Conservation (phyloP, 2,329 filamentous ascomycete species). For the Stachybotrys chartarum region DNA sequence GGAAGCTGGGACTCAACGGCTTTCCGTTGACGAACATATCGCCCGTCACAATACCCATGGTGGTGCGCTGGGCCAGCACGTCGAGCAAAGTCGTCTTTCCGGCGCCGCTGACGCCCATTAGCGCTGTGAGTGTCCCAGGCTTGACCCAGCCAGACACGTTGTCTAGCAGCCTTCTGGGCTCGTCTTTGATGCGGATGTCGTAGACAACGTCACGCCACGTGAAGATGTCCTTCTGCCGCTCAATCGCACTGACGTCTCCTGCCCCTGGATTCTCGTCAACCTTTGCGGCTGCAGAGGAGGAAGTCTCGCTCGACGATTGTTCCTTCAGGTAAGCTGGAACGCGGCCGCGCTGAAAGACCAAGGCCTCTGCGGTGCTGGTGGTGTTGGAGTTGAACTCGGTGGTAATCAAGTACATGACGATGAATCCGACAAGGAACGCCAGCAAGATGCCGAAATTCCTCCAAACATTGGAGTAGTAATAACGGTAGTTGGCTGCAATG, state of each 20-base stretch:
- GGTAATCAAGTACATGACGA: constrained; percentile 2
- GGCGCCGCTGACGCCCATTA: constrained; percentile 55
- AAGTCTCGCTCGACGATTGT: not conserved
- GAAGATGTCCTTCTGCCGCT: constrained; percentile 54
- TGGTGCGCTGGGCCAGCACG: constrained; percentile 40
- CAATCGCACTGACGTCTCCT: constrained; percentile 20
- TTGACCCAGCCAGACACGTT: constrained; percentile 84
- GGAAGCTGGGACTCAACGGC: constrained; percentile 48
- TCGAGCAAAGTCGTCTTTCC: constrained; percentile 37
- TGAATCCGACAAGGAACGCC: constrained; percentile 1
- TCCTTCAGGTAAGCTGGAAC: constrained; percentile 21
- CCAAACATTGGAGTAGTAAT: constrained; percentile 23
- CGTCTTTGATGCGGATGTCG: constrained; percentile 64
- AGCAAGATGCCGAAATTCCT: constrained; percentile 36
- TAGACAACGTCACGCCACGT: constrained; percentile 74
- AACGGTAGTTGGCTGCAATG: constrained; percentile 3
- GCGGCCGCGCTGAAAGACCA: constrained; percentile 51
- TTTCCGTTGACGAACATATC: constrained; percentile 60
- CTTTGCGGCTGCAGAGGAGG: not conserved
- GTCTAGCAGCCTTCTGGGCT: constrained; percentile 65
- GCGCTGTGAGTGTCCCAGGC: constrained; percentile 76
- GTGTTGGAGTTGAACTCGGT: constrained; percentile 2
- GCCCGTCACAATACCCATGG: constrained; percentile 56
- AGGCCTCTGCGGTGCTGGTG: constrained; percentile 37
- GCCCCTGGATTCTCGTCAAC: constrained; percentile 4